These are phyloP conservation scores for Dendrobium catenatum DNA, from an alignment of 106 monocot genomes.

Conservation along the genomic window DNA sequence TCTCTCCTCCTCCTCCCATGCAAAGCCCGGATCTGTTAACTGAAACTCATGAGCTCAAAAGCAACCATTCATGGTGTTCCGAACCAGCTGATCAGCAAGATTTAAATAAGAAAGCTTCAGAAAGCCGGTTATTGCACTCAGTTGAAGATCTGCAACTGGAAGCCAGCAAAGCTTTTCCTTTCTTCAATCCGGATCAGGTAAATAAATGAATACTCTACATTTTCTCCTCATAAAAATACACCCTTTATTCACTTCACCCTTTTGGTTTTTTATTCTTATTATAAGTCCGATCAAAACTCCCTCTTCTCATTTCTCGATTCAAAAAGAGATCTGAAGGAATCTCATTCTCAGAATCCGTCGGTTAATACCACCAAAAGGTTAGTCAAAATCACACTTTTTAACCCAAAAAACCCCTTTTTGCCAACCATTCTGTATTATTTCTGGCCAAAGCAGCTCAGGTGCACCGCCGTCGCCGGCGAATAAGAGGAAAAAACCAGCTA, in stretches of 20 bases:
- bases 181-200: constrained; percentile 2
- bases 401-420: not conserved
- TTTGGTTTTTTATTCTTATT: not conserved
- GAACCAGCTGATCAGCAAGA: constrained; percentile 3
- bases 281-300: not conserved
- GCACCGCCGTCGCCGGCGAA: not conserved
- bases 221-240: no score
- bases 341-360: not conserved
- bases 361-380: not conserved
- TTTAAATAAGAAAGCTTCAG: not conserved
- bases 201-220: no score
- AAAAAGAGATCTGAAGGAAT: not conserved
- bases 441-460: not conserved
- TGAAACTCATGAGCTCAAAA: not conserved
- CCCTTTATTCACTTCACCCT: not conserved
- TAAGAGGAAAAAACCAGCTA: constrained; percentile 22
- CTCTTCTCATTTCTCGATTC: not conserved
- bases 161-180: not conserved
- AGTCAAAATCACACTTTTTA: not conserved
- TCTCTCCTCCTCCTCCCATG: not conserved
- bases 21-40: constrained; percentile 20
- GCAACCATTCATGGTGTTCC: not conserved
- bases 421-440: not conserved
- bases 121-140: constrained; percentile 28
- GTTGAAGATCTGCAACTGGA: constrained; percentile 21